Base-by-base conservation (phyloP, 2,329 filamentous ascomycete species). In the Phyllosticta capitalensis region DNA sequence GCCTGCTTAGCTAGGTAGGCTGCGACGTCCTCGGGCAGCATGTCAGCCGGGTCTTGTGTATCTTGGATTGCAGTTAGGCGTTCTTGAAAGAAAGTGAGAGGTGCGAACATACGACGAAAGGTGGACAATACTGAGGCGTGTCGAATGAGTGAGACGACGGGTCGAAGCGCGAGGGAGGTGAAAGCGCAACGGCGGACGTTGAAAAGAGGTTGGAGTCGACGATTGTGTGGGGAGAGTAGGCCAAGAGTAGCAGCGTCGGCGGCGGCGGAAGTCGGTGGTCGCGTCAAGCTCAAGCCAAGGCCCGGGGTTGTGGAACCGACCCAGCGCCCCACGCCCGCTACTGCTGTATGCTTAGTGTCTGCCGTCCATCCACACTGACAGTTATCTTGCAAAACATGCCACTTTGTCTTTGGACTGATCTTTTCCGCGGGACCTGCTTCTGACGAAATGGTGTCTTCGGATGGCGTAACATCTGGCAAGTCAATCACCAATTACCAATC, bases 221-320 rank as follows among this genome's bases (percentile, higher is more conserved):
- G 30, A 38, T 2, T 38, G 30, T 38, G 33, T 24, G 22, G 54
- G 54, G 26, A 57, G 56, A 24, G 49, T 52, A 50, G 30, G 52
- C 48, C 22, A 19, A 14, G 54, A 24, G 22, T 38, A 24, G 14
- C 9, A 14, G 54, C 54, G 19, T 17, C 26, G 26, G 38, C 50
- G 20, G 28, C 49, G 49, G 56, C 20, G 30, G 50, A 45, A 58
- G 24, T 51, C 20, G 53, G 48, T 51, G 38, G 56, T 54, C 56
- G 56, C 56, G 56, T 58, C 56, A 52, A 58, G 56, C 56, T 58
- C 54, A 52, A 33, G 51, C 56, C 56, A 54, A 9, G 24, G 24
- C 52, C 52, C 33, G 56, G 51, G 51, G 56, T 12, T 6, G 19
- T 14, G 56, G 54, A 45, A 28, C 51, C 56, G 56, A 57, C 55